phyloP scores from a whole-genome alignment of 1,284 basidiomycete species.

The Calocybe gambosa region DNA sequence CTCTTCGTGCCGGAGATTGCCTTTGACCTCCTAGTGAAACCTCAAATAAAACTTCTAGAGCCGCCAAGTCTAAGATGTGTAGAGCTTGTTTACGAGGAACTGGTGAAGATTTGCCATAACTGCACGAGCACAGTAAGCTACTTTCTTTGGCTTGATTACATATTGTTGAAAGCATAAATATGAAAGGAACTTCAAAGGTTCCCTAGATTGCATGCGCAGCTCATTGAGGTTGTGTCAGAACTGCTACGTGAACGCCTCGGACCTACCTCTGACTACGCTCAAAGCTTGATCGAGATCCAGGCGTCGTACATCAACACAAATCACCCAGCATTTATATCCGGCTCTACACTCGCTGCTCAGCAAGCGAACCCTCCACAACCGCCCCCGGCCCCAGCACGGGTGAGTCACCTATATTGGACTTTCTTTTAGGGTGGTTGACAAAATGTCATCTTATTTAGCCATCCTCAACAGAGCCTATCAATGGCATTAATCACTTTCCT shows the following conservation, averaged over 20 bases:
- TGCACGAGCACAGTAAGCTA: conserved; percentile 79
- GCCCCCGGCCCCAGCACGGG: conserved; percentile 42
- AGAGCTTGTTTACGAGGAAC: conserved; percentile 97
- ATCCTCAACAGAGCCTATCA: conserved; percentile 48
- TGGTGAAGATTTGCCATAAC: conserved; percentile 99
- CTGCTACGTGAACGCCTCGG: conserved; percentile 92
- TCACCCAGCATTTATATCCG: conserved; percentile 83
- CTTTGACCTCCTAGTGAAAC: conserved; percentile 96
- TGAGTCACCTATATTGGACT: conserved; percentile 29
- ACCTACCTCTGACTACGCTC: conserved; percentile 94
- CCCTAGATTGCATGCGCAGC: conserved; percentile 87
- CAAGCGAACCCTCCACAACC: conserved; percentile 37
- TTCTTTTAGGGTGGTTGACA: conserved; percentile 3
- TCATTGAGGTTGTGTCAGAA: conserved; percentile 97
- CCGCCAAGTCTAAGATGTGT: conserved; percentile 93
- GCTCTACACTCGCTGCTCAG: conserved; percentile 57
- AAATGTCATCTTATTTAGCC: conserved; percentile 33
- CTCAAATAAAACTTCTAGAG: conserved; percentile 96
- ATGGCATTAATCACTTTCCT: conserved; percentile 38
- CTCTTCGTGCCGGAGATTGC: conserved; percentile 97
- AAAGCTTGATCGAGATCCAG: conserved; percentile 95
- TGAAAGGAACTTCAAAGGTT: conserved; percentile 92
- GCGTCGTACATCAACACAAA: conserved; percentile 99
- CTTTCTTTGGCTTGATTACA: neutral
- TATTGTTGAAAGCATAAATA: neutral